Conservation (phyloP, 768 basidiomycete genomes). For the Russula sp. region DNA sequence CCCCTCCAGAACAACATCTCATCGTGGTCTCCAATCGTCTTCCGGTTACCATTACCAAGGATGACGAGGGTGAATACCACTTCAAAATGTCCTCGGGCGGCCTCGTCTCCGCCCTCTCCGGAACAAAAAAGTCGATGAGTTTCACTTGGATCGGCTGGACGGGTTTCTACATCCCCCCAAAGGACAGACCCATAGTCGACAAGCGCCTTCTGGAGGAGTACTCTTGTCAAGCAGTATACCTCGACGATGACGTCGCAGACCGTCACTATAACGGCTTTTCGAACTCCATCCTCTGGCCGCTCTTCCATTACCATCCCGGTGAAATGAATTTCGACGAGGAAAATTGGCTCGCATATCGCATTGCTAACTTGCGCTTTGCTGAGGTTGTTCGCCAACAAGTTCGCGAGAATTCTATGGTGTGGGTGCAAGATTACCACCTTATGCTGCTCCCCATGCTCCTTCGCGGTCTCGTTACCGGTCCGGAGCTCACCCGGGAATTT, state of each 20-base stretch:
- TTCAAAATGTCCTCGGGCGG: conserved; percentile 99
- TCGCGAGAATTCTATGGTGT: conserved; percentile 88
- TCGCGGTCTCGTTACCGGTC: conserved; percentile 82
- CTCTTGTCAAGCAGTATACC: conserved; percentile 96
- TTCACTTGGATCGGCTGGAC: conserved; percentile 99
- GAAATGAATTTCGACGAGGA: conserved; percentile 99
- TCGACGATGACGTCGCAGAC: conserved; percentile 98
- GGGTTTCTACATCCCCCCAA: conserved; percentile 88
- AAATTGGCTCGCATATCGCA: conserved; percentile 96
- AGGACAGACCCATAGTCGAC: conserved; percentile 90
- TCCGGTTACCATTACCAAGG: conserved; percentile 93
- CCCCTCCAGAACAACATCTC: conserved; percentile 61
- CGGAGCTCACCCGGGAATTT: conserved; percentile 52
- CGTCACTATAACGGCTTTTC: conserved; percentile 98
- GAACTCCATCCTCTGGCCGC: conserved; percentile 98
- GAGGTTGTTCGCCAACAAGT: conserved; percentile 80
- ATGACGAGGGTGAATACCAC: conserved; percentile 88
- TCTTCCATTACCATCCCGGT: conserved; percentile 99
- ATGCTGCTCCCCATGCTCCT: conserved; percentile 97
- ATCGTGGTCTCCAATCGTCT: conserved; percentile 96
- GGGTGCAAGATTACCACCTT: conserved; percentile 98
- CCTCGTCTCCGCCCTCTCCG: conserved; percentile 93
- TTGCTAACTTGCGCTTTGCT: conserved; percentile 94
- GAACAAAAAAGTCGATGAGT: conserved; percentile 96
- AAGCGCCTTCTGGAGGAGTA: conserved; percentile 91